Evolutionary conservation across 345 rosid species (phyloP).

Genomic region (Gossypioides kirkii): DNA sequence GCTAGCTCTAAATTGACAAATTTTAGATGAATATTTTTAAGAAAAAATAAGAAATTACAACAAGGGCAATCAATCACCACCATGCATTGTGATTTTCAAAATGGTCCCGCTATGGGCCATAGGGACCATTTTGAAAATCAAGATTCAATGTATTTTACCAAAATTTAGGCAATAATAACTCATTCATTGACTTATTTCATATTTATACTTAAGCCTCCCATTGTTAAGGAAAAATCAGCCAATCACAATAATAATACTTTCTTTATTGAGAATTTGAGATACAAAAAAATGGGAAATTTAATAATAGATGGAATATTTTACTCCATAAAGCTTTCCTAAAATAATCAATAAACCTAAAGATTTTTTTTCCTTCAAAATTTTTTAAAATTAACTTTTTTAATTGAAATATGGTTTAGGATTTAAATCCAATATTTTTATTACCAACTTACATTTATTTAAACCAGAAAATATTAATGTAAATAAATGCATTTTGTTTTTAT

Average conservation of each 20-base stretch:
- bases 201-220: background rate
- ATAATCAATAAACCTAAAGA: too few species aligned
- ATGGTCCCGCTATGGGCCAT: background rate
- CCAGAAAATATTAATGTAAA: background rate
- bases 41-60: background rate
- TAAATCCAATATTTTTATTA: too few species aligned
- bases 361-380: too few species aligned
- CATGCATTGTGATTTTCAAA: background rate
- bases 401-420: too few species aligned
- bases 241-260: background rate
- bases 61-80: background rate
- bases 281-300: too few species aligned
- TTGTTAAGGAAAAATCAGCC: background rate
- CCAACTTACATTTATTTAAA: too few species aligned
- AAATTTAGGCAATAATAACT: background rate
- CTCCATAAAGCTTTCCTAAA: too few species aligned
- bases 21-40: background rate
- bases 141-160: background rate
- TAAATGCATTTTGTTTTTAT: too few species aligned
- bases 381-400: too few species aligned
- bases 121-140: background rate
- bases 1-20: background rate
- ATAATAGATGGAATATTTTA: too few species aligned
- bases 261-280: too few species aligned
- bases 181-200: background rate